Base-by-base conservation (phyloP, 306 rosid species). In the Lablab purpureus region DNA sequence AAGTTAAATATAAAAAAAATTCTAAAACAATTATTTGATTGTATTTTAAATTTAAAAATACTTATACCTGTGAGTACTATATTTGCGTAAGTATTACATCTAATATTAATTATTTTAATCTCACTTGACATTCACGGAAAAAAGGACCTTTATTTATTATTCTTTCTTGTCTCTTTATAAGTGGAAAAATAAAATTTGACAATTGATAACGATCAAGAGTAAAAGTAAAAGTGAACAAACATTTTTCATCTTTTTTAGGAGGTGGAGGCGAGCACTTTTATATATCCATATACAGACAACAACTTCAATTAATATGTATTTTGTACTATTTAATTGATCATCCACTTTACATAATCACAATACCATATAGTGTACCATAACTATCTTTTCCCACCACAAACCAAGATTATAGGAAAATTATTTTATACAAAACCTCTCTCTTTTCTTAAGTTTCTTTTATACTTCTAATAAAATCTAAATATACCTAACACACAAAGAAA, bases 161-260 rank as follows among this genome's bases (percentile, higher is more conserved):
- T 63, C 8, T 63, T 15, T 64, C 47, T 2, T n/a, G 12, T 64
- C 70, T 63, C 23, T n/a, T 17, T 64, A 9, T 36, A 64, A 6
- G 4, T 36, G 47, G 5, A 30, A 7, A 17, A 17, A 15, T 32
- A 7, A 17, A 17, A 15, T 32, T 63, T 32, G 28, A 64, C 70
- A 64, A 64, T 34, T 64, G 25, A 18, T 64, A 34, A 18, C 13
- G 3, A 41, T 41, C 36, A 0, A 63, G 25, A 18, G 23, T 8
- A 36, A 34, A 41, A 64, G 47, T 64, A 32, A 34, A 37, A 34
- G 34, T 19, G 47, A 34, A 36, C 28, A 34, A 64, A 64, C 47
- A 64, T n/a, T 36, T 64, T 64, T 63, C 45, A 56, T 74, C 27
- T 10, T 59, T 75, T 46, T 18, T 45, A 75, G 49, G 71, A 60